Base-by-base conservation (phyloP, 768 basidiomycete genomes). In the Kwoniella heveanensis region DNA sequence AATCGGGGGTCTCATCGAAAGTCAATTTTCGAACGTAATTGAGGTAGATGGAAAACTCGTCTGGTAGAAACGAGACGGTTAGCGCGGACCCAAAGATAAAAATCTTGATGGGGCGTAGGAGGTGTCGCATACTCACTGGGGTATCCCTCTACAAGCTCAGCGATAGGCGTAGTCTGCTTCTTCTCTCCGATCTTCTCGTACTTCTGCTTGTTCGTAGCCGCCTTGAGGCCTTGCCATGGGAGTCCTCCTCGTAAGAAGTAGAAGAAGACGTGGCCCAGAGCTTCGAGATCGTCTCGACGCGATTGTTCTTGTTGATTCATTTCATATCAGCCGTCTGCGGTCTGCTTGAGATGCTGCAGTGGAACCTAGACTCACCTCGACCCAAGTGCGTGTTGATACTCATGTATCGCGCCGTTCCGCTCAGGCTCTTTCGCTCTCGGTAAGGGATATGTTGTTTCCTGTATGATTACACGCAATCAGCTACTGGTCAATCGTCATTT, bases 171-270 rank as follows among this genome's bases (percentile, higher is more conserved):
- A 15, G 90, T 90, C 83, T 98, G 96, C 85, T 82, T 99, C 88
- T 99, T 99, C 84, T 99, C 95, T 67, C 95, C 95, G 80, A 99
- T 99, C 85, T 98, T 99, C 85, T 99, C 95, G 83, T 99, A 99
- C 84, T 98, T 98, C 81, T 98, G 96, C 84, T 99, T 99, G 85
- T 99, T 98, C 54, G 94, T 99, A 27, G 96, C 96, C 32, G 96
- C 96, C 82, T 98, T 98, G 62, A 99, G 86, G 61, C 96, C 96
- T 78, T 99, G 96, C 96, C 96, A 99, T 24, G 96, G 96, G 57
- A 99, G 78, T 72, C 93, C 95, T 22, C 96, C 96, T 57, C 96
- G 87, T 55, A 98, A 81, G 82, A 99, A 98, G 83, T 99, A 99
- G 91, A 99, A 96, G 83, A 99, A 99, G 71, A 99, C 96, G 82